Conservation (phyloP, 768 basidiomycete species). For the Termitomyces sp. region DNA sequence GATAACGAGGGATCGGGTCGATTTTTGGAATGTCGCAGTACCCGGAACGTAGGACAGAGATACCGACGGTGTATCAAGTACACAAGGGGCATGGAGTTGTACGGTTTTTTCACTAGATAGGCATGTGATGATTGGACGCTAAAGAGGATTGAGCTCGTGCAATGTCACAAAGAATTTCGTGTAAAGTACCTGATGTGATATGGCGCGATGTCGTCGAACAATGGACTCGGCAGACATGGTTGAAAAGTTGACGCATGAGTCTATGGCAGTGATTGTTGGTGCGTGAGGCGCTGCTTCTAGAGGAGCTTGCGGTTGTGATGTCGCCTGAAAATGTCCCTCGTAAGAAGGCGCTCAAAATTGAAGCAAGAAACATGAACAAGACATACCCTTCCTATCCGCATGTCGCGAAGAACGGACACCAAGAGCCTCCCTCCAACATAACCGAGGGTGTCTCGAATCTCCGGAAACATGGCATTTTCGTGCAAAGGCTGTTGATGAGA, state of each 20-base stretch:
- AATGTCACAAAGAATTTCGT: not conserved
- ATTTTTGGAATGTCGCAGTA: conserved; percentile 40
- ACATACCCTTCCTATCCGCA: conserved; percentile 55
- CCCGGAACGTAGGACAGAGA: conserved; percentile 32
- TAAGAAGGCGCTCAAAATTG: not conserved
- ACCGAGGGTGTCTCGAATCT: conserved; percentile 60
- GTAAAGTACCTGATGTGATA: conserved; percentile 61
- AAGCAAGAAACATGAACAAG: not conserved
- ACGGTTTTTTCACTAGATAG: conserved; percentile 33
- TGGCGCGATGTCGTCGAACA: conserved; percentile 55
- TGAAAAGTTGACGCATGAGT: conserved; percentile 56
- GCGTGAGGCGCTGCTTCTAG: conserved; percentile 46
- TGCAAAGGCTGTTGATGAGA: conserved; percentile 46
- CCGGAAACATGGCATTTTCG: conserved; percentile 47
- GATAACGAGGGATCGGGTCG: conserved; percentile 42
- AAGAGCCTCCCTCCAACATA: conserved; percentile 66
- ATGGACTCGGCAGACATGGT: conserved; percentile 57
- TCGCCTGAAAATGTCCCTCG: conserved; percentile 38
- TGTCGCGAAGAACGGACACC: conserved; percentile 65
- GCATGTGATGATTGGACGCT: conserved; percentile 35
- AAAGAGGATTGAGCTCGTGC: not conserved
- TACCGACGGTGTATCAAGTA: conserved; percentile 13
- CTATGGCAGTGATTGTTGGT: conserved; percentile 52
- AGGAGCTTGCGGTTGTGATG: conserved; percentile 44
- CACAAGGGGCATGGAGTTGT: conserved; percentile 38